Percentiles rank a stretch among this genome's conserved stretches.
These are phyloP conservation scores for Lanmaoa pseudosensibilis DNA, from an alignment of 768 basidiomycete genomes.

Conservation along the genomic window DNA sequence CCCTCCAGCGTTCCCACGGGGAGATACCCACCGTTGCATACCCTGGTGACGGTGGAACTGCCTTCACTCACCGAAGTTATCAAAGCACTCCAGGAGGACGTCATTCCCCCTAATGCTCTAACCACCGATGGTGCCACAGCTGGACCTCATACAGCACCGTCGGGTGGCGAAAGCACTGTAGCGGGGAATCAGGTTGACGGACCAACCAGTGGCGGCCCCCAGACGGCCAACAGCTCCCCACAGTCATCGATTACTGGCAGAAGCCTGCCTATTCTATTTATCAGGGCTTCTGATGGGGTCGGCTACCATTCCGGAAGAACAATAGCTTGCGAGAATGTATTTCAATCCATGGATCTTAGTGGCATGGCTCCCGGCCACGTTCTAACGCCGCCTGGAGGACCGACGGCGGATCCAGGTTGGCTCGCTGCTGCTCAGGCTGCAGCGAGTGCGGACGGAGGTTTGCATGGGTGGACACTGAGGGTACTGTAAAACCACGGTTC, in stretches of 20 bases:
- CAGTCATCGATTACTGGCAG: constrained; percentile 62
- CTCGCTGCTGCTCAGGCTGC: constrained; percentile 73
- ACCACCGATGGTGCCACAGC: constrained; percentile 38
- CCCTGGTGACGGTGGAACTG: constrained; percentile 84
- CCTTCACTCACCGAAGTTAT: constrained; percentile 75
- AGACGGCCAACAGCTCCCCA: constrained; percentile 28
- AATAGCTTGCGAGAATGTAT: constrained; percentile 79
- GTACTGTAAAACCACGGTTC: constrained; percentile 55
- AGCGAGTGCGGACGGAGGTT: constrained; percentile 60
- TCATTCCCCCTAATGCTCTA: constrained; percentile 42
- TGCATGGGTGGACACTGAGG: constrained; percentile 77
- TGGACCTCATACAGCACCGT: constrained; percentile 36
- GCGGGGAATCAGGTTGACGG: constrained; percentile 33
- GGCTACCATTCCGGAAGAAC: constrained; percentile 88
- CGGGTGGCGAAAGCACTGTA: constrained; percentile 23
- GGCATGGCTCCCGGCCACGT: constrained; percentile 46
- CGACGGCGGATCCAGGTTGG: constrained; percentile 62
- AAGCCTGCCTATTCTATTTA: constrained; percentile 77
- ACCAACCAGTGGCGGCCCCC: constrained; percentile 21
- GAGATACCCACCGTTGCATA: constrained; percentile 66
- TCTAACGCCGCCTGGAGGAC: constrained; percentile 44
- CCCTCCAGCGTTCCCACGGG: constrained; percentile 33
- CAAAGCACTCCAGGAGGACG: constrained; percentile 75
- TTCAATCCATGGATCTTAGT: constrained; percentile 65
- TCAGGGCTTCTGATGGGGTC: constrained; percentile 79